Evolutionary conservation across 805 yeast genomes (phyloP), one percentile per base, ranked within the genome.

Genomic region (Kuraishia piskuri): DNA sequence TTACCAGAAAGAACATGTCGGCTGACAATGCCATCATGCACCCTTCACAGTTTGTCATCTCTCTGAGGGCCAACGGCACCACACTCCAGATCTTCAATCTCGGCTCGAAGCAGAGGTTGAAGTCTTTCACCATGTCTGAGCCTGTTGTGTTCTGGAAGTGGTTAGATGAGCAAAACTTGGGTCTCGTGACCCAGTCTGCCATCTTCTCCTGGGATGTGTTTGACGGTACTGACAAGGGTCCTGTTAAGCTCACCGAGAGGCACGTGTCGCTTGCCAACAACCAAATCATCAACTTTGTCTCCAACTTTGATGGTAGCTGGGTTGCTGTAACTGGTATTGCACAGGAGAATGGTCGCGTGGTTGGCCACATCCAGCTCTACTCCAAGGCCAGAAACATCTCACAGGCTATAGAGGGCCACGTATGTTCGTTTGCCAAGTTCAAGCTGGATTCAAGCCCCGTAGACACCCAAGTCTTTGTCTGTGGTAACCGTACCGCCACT

Each of bases 21-120:
- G 99, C 99, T 48, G 99, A 94, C 71, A 88, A 90, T 57, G 98
- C 97, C 51, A 94, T 94, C 66, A 84, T 94, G 94, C 95, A 90
- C 70, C 98, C 99, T 36, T 65, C 72, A n/a, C 83, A 86, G 68
- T 83, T 86, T 70, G 90, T 91, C 58, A 90, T 94, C 62, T 90
- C 97, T 17, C 81, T 94, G 59, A 82, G 98, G 66, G 98, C 98
- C 47, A 94, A 90, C 65, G 97, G 97, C 60, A 90, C 97, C 50
- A 91, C 97, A 45, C 80, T 94, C 57, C 99, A 90, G 73, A 88
- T 94, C 60, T 95, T 94, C 73, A 88, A 94, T 71, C 78, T 94
- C 62, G 88, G 84, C 52, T 74, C 90, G 26, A 90, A 92, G 71
- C 90, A 89, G 70, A 84, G 96, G 66, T 78, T 94, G 66, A 91